A percentile compares a stretch with the other conserved stretches of the same genome.
phyloP scores from a whole-genome alignment of 2,329 filamentous ascomycete species.

The Pseudocercospora fuligena region DNA sequence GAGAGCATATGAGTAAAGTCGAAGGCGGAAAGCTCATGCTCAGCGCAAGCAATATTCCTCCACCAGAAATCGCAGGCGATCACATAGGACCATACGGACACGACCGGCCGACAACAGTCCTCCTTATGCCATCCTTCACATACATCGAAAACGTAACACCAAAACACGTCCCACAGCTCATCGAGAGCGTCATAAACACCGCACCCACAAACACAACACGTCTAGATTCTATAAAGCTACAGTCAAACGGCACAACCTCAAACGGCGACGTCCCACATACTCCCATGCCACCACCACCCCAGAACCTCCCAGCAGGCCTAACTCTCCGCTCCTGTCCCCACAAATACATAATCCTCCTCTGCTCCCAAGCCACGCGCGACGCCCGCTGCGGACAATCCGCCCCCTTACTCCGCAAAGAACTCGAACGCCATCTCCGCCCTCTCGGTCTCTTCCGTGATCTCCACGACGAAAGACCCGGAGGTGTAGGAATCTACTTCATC shows the following conservation, averaged over 20 bases:
- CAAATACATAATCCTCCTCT: conserved; percentile 85
- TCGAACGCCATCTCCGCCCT: conserved; percentile 85
- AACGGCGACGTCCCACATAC: conserved; percentile 24
- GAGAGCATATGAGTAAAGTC: conserved; percentile 40
- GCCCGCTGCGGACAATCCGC: conserved; percentile 93
- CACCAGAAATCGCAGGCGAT: conserved; percentile 68
- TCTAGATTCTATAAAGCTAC: conserved; percentile 43
- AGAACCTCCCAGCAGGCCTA: conserved; percentile 46
- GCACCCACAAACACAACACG: conserved; percentile 76
- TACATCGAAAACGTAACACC: conserved; percentile 84
- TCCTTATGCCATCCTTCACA: conserved; percentile 84
- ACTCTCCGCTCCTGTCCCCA: conserved; percentile 74
- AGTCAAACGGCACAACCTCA: conserved; percentile 13
- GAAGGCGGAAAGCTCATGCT: conserved; percentile 73
- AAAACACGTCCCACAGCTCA: conserved; percentile 70
- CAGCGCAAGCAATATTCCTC: conserved; percentile 88
- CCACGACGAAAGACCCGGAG: conserved; percentile 85
- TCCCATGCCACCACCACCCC: conserved; percentile 21
- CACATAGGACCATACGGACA: conserved; percentile 55
- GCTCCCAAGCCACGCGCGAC: conserved; percentile 92
- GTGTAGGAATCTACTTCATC: conserved; percentile 95
- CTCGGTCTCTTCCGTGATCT: conserved; percentile 84
- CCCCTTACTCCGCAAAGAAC: conserved; percentile 82
- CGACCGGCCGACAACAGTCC: conserved; percentile 73
- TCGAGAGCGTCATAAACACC: conserved; percentile 70